A percentile compares a stretch with the other conserved stretches of the same genome.
phyloP scores from a whole-genome alignment of 1,139 yeast species.

The Neolecta irregularis region DNA sequence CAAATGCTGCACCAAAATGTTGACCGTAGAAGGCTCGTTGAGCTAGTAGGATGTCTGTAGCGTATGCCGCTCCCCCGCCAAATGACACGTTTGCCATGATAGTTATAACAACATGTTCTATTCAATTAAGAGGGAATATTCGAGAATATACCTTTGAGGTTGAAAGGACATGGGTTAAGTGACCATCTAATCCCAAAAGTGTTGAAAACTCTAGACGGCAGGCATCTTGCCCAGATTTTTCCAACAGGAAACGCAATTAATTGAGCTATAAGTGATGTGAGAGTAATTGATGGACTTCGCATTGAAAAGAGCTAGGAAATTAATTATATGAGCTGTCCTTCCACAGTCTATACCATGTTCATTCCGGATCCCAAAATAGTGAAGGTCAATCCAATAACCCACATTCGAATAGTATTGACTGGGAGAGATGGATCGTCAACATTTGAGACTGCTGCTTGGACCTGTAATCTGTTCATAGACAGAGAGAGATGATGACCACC shows the following conservation, averaged over 20 bases:
- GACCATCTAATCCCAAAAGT: constrained; percentile 28
- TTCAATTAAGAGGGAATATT: too few species aligned
- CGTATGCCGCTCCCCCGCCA: constrained; percentile 41
- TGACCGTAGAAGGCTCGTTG: constrained; percentile 36
- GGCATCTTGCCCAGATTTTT: constrained; percentile 27
- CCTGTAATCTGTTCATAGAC: too few species aligned
- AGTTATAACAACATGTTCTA: constrained; percentile 52
- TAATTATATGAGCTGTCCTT: too few species aligned
- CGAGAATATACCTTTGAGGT: too few species aligned
- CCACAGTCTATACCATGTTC: too few species aligned
- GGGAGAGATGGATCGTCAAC: constrained; percentile 40
- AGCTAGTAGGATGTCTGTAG: constrained; percentile 45
- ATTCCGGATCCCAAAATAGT: constrained; percentile 39
- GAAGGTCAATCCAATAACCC: constrained; percentile 28
- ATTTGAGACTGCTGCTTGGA: constrained; percentile 53
- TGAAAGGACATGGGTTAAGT: constrained; percentile 50
- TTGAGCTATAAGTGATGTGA: constrained; percentile 43
- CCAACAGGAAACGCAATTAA: constrained; percentile 29
- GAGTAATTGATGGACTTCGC: constrained; percentile 39
- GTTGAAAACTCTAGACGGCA: constrained; percentile 38
- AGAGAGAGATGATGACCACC: too few species aligned
- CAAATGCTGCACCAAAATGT: constrained; percentile 36
- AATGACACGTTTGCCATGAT: constrained; percentile 45
- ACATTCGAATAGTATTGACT: constrained; percentile 33
- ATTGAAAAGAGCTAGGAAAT: constrained; percentile 44